phyloP scores from a whole-genome alignment of 2,329 filamentous ascomycete genomes.

The Alternaria postmessia region DNA sequence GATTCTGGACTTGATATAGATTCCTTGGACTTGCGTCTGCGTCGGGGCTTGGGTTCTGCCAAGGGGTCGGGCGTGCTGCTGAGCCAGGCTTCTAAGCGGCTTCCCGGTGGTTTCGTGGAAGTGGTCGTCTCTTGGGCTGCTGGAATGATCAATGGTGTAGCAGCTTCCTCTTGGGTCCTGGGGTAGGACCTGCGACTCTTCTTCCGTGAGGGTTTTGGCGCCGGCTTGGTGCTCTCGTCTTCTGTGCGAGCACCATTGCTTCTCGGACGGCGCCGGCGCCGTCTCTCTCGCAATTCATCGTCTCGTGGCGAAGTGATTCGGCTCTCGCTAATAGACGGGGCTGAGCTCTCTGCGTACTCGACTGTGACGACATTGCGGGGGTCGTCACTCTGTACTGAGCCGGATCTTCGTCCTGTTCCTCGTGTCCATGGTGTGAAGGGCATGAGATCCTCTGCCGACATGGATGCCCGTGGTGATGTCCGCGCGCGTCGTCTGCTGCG shows the following conservation, averaged over 20 bases:
- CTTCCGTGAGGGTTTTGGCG: conserved; percentile 26
- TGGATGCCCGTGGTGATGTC: conserved; percentile 44
- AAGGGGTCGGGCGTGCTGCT: conserved; percentile 65
- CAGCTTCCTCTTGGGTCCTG: conserved; percentile 31
- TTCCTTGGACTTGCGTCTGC: conserved; percentile 41
- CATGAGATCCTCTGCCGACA: conserved; percentile 42
- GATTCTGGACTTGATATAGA: conserved; percentile 41
- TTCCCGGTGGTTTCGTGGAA: conserved; percentile 55
- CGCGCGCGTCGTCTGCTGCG: conserved; percentile 37
- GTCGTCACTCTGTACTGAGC: conserved; percentile 35
- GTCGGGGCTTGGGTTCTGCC: conserved; percentile 55
- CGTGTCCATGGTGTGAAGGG: conserved; percentile 28
- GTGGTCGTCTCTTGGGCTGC: conserved; percentile 41
- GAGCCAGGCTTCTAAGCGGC: conserved; percentile 69
- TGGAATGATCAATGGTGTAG: conserved; percentile 26
- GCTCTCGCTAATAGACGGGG: conserved; percentile 22
- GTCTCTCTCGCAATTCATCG: conserved; percentile 39
- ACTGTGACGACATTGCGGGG: conserved; percentile 36
- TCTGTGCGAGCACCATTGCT: conserved; percentile 35
- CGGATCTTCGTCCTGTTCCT: conserved; percentile 31
- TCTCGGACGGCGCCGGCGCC: conserved; percentile 39
- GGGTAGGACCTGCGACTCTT: conserved; percentile 39
- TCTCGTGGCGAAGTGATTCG: conserved; percentile 24
- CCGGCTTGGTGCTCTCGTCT: conserved; percentile 35
- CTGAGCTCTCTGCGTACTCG: conserved; percentile 37